Evolutionary conservation across 768 basidiomycete genomes (phyloP), one percentile per base, ranked within the genome.

Genomic region (Suillus ampliporus): DNA sequence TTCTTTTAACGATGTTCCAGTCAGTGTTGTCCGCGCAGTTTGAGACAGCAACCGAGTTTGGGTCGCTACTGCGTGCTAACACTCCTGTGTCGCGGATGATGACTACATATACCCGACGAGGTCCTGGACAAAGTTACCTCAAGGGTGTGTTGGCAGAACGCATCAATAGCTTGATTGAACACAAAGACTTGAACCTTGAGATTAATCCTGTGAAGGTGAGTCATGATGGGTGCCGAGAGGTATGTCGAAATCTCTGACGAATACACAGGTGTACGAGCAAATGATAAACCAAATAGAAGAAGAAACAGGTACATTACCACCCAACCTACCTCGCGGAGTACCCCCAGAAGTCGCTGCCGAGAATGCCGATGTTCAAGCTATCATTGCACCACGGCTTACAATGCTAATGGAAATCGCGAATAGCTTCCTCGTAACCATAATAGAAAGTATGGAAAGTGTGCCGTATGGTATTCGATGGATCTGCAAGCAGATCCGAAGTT

Each of bases 371-470:
- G 97, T 99, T 23, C 97, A 98, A 74, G 94, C 95, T 54, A 97
- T 99, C 79, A 98, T 99, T 70, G 93, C 94, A 8, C 97, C 97
- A 17, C 89, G 97, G 26, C 79, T 99, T 54, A 96, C 95, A 3
- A 99, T 99, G 97, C 84, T 99, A 66, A 99, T 99, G 95, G 97
- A 99, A 76, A 99, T 99, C 64, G 97, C 97, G 53, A 99, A 99
- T 71, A 94, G 91, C 71, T 99, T 99, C 80, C 82, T 99, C 63
- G 82, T 94, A 38, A 99, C 97, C 10, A 99, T 99, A 72, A 99
- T 99, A 70, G 97, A 98, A 65, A 95, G 94, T 65, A 89, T 98
- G 89, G 97, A 99, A 70, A 95, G 91, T 69, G 97, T 99, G 15
- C 97, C 97, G 31, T 99, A 99, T 72, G 97, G 97, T 70, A 99